Base-by-base conservation (phyloP, 2,329 filamentous ascomycete species). In the Aplosporella prunicola region DNA sequence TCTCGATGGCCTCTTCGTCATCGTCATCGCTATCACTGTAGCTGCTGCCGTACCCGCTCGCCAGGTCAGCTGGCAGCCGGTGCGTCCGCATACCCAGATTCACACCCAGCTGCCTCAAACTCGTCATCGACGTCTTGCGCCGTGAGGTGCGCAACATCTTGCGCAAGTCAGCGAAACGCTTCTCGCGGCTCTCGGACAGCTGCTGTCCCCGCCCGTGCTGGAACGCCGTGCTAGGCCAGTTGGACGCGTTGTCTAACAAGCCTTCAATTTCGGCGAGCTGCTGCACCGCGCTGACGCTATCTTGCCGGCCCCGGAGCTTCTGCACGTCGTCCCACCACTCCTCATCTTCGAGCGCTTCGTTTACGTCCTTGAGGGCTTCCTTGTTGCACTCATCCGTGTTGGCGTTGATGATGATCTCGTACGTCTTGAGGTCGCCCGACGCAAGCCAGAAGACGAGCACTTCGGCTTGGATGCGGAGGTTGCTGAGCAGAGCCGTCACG, bases 301-400 rank as follows among this genome's bases (percentile, higher is more conserved):
- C 50, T 11, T 56, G 53, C 28, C 50, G 53, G 34, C 42, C 47
- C 43, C 66, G 59, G 45, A 66, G 47, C 28, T 61, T 67, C 47
- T 80, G 76, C 4, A 91, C 63, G 27, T 88, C 80, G 32, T 79
- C 71, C 86, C 86, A 93, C 86, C 86, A 93, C 20, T 80, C 74
- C 49, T 91, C 80, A 8, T 78, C 73, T 45, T 72, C 72, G 10
- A 93, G 61, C 4, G 77, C 70, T 15, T 76, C 69, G 42, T 85
- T 71, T 10, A 91, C 76, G 8, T 75, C 62, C 11, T 70, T 65
- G 28, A 76, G 68, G 3, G 69, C 68, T 33, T 79, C 71, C 4
- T 69, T 64, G 32, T 70, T 68, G 9, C 69, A 60, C 14, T 63
- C 61, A 14, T 60, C 59, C 5, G 56, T 55, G 15, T 71, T 67